Evolutionary conservation across 805 yeast genomes (phyloP), one percentile per base, ranked within the genome.

Genomic region (Martiniozyma abietophila): DNA sequence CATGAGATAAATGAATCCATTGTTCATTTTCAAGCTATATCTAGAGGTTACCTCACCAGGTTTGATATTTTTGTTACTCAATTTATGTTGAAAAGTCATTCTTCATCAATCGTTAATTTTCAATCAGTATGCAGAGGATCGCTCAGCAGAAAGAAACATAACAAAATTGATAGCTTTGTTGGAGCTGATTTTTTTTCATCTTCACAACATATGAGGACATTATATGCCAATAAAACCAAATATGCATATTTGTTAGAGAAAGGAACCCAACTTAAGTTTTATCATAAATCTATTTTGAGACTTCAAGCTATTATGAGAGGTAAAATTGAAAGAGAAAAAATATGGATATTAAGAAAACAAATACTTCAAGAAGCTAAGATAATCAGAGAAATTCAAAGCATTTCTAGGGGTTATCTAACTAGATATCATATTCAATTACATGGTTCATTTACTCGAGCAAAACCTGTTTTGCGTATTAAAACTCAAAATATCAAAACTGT

Each of bases 41-140:
- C 82, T 12, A 63, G 84, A 44, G 94, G 92, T 14, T 75, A 82
- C 0, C 62, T 74, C 26, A 59, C 71, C 36, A 66, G 95, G 34
- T 81, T 77, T 50, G 58, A 60, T 15, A 61, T 76, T 59, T 76
- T 74, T 51, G 79, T 81, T 23, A 70, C 71, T 44, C 66, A 65
- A 38, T 76, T 77, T 39, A 66, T 80, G 62, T 50, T 81, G 19
- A 70, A 67, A 39, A 68, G 81, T 1, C 73, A 71, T 45, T 65
- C 65, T 6, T 69, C 66, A 9, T 72, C 70, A 16, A 49, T 79
- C 16, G 53, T 67, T 3, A 51, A 49, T 8, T 56, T 80, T 15
- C 75, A 74, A 45, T 58, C 79, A 0, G 45, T 64, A 0, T 56
- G 69, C 6, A 64, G 83, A 51, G 82, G 83, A 8, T 51, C 17